Evolutionary conservation across 2,329 filamentous ascomycete species (phyloP), one percentile per base, ranked within the genome.

Genomic region (Huntiella bhutanensis): DNA sequence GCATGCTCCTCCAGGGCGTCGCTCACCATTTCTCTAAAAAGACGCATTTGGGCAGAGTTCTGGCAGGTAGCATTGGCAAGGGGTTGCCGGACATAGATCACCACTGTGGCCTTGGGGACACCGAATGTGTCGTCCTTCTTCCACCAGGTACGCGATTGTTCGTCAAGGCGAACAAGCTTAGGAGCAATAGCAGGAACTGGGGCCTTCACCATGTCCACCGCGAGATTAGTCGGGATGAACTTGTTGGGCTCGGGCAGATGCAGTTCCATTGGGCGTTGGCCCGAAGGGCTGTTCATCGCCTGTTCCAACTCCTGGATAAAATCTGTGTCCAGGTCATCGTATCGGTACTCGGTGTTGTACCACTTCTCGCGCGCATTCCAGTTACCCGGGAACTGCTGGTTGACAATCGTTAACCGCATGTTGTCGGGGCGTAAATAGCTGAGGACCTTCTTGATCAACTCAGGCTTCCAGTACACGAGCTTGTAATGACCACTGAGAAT

Each of bases 41-140:
- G 62, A 48, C 75, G 77, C 2, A 81, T 74, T 57, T 91, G 85
- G 50, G 92, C 77, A 32, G 75, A 69, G 51, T 82, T 87, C 48
- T 81, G 77, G 1, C 86, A 82, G 4, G 82, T 86, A 1, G 82
- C 73, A 58, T 77, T 78, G n/a, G 82, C 77, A 40, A 93, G 63
- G 0, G 86, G 82, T 49, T 80, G 93, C 54, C 79, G 75, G 53
- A 92, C 70, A 54, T 79, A 84, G 52, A 94, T 75, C 53, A 86
- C 74, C 13, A 96, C 67, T 49, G 86, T 91, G 3, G 84, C 91
- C 60, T 93, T 94, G 6, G 91, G 91, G 7, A 96, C 91, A 87
- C 88, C 96, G 62, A 96, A 98, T 0, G 80, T 86, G 55, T 98
- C 91, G 56, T 98, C 91, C 63, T 96, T 96, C 68, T 98, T 98